Evolutionary conservation across 2,329 filamentous ascomycete species (phyloP).

Genomic region (Claviceps fusiformis): DNA sequence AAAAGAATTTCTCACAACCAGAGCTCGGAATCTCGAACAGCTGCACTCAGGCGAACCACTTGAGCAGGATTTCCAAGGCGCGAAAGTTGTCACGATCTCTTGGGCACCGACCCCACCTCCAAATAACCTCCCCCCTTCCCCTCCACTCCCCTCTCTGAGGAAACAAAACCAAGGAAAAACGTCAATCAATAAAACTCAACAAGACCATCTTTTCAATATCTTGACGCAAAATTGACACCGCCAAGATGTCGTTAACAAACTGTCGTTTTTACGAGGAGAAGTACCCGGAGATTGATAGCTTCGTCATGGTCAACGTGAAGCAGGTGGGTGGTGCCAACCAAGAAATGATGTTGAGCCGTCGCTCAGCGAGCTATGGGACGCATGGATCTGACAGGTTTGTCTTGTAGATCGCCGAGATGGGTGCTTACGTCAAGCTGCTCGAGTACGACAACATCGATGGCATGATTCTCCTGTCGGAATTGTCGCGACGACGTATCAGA

Average conservation of each 20-base stretch:
- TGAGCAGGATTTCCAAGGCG: neutral
- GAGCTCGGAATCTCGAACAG: neutral
- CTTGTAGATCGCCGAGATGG: conserved; percentile 91
- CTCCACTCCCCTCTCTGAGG: conserved; percentile 4
- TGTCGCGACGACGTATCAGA: conserved; percentile 94
- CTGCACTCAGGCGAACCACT: neutral
- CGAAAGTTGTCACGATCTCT: neutral
- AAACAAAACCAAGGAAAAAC: neutral
- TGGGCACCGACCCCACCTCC: conserved; percentile 19
- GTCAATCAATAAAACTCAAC: conserved; percentile 2
- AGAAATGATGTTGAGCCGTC: conserved; percentile 1
- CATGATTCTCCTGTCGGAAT: conserved; percentile 97
- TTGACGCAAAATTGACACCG: conserved; percentile 38
- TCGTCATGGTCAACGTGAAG: conserved; percentile 99
- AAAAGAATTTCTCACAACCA: neutral
- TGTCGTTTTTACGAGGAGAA: conserved; percentile 97
- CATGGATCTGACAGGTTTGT: conserved; percentile 6
- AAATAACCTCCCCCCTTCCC: neutral
- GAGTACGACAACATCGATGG: conserved; percentile 99
- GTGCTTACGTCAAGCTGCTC: conserved; percentile 96
- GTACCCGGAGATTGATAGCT: conserved; percentile 90
- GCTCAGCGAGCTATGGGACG: neutral
- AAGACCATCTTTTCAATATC: conserved; percentile 11
- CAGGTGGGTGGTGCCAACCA: conserved; percentile 54
- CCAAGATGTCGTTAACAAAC: conserved; percentile 87